Base-by-base conservation (phyloP, 2,329 filamentous ascomycete genomes). In the Xylogone sp. region DNA sequence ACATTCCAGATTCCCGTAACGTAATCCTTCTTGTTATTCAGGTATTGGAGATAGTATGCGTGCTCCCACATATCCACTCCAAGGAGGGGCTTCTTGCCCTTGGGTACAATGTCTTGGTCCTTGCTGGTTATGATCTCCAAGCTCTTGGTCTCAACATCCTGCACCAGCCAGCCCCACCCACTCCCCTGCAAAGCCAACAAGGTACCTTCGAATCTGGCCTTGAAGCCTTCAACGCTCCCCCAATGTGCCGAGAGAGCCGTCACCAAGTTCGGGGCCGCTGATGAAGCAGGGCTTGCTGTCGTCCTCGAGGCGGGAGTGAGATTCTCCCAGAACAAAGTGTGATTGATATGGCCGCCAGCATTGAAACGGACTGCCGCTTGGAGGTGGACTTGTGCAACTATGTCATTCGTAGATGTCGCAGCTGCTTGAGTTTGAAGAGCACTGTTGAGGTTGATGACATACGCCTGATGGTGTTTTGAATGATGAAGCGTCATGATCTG, bases 61-160 rank as follows among this genome's bases (percentile, higher is more conserved):
- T 96, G 90, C 73, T 96, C 90, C 90, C 90, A 95, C 82, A 95
- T 93, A 67, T 96, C 90, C 2, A 96, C 77, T 0, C 89, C 90
- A 42, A 91, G 76, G 19, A 96, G 72, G 8, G 86, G 86, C n/a
- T 82, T 77, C 58, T 84, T 80, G 3, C 80, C 77, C 16, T 75
- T 74, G 61, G 86, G 79, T 3, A 90, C 79, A 1, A 86, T 85
- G 64, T 95, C 90, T 73, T 96, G 90, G 66, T 96, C 90, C 68
- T 90, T 90, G n/a, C 88, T 91, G 0, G 86, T 90, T 8, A 87
- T 76, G 58, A 96, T 88, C 51, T 83, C 78, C 58, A 96, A 68
- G 22, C 67, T 68, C 43, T 82, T 84, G 1, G 73, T 79, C 2
- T 70, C 70, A 2, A 75, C 73, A 48, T 86, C 79, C 65, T 84